A percentile compares a stretch with the other conserved stretches of the same genome.
Conservation (phyloP, 441 rosid species). For the Viola pubescens region DNA sequence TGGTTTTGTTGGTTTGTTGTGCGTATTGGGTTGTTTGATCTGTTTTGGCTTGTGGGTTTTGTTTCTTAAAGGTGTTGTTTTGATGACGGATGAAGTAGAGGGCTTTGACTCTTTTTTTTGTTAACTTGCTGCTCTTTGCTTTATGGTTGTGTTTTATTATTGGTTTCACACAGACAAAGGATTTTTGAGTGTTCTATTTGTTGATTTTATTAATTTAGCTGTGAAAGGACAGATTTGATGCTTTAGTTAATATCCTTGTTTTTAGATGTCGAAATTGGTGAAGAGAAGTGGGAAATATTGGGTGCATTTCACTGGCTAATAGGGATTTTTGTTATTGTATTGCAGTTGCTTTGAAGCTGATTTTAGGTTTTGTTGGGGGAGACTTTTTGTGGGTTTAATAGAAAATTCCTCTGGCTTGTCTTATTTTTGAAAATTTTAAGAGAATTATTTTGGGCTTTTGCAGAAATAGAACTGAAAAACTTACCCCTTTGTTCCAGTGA, state of each 20-base stretch:
- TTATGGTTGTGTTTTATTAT: background rate
- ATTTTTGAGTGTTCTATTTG: background rate
- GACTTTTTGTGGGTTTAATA: too few relatives aligned
- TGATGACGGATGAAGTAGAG: background rate
- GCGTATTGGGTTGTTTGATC: background rate
- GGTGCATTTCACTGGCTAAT: background rate
- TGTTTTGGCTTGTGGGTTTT: slow-evolving; percentile 2
- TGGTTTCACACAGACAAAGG: background rate
- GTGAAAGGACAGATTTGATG: background rate
- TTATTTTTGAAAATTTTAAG: too few relatives aligned
- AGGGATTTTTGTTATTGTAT: background rate
- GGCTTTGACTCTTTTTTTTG: slow-evolving; percentile 2
- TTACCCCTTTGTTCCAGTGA: background rate
- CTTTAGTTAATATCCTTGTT: background rate
- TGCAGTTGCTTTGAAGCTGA: too few relatives aligned
- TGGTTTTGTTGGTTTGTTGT: background rate
- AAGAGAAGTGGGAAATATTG: background rate
- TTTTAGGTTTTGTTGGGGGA: too few relatives aligned
- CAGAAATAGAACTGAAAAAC: background rate
- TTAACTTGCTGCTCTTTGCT: background rate
- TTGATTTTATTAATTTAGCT: background rate
- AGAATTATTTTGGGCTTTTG: too few relatives aligned
- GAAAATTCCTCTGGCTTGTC: too few relatives aligned
- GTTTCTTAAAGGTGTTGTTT: background rate
- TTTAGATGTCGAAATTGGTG: background rate